These are phyloP conservation scores for Chaetoscypha palmicola DNA, from an alignment of 2,329 filamentous ascomycete species.

Conservation along the genomic window DNA sequence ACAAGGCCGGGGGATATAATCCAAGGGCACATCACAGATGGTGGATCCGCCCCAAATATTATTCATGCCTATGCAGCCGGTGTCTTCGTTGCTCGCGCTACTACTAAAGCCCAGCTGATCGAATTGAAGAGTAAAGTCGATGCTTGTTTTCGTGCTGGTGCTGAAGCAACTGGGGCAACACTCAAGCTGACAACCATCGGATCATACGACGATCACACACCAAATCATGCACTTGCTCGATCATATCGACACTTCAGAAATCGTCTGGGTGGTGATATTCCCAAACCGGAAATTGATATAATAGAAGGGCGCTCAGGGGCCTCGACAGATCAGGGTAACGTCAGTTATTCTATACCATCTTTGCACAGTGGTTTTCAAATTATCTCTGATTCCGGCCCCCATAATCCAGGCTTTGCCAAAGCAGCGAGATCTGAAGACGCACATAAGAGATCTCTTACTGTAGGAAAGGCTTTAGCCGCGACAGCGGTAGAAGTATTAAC, in stretches of 20 bases:
- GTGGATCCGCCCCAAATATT: conserved; percentile 34
- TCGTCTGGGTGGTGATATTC: conserved; percentile 32
- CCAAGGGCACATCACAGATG: conserved; percentile 30
- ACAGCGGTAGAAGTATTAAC: conserved; percentile 42
- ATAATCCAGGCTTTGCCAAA: conserved; percentile 40
- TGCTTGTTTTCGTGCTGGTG: not conserved
- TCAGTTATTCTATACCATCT: conserved; percentile 51
- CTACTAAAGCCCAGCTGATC: not conserved
- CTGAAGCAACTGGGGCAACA: not conserved
- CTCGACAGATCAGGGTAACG: conserved; percentile 53
- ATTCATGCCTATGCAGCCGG: conserved; percentile 5
- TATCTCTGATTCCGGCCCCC: conserved; percentile 42
- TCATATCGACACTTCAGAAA: not conserved
- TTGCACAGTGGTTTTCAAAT: conserved; percentile 47
- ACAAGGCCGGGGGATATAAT: conserved; percentile 21
- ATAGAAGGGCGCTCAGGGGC: conserved; percentile 40
- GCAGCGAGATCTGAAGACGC: conserved; percentile 27
- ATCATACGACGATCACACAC: conserved; percentile 2
- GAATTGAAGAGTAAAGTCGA: conserved; percentile 1
- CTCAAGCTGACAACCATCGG: not conserved
- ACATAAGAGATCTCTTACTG: conserved; percentile 19
- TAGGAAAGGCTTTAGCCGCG: conserved; percentile 32
- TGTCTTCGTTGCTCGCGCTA: conserved; percentile 1
- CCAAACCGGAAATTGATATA: conserved; percentile 35
- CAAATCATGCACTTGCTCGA: not conserved